Evolutionary conservation across 352 stramenopile species (phyloP), one percentile per base, ranked within the genome.

Genomic region (Globisporangium emineosum): DNA sequence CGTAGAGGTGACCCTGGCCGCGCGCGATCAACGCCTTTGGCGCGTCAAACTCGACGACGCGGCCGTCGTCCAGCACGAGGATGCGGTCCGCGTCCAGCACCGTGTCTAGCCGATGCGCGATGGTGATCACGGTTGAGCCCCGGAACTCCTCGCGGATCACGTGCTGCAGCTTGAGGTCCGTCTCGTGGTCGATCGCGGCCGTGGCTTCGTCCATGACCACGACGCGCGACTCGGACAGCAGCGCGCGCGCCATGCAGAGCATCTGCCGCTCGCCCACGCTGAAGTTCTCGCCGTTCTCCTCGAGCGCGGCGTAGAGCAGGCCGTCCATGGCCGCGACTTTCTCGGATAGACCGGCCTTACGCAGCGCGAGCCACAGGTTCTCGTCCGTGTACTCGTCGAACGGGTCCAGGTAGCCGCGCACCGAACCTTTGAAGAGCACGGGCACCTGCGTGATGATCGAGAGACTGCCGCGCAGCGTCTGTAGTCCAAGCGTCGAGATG

Each of bases 61-160:
- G 8, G 9, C 47, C 47, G 47, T 53, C 47, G 23, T 23, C n/a
- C 15, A 45, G 15, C 0, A 45, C 40, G 15, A 45, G n/a, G 40
- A 45, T 17, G 40, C 40, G 40, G 40, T 45, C 40, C 40, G 40
- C n/a, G 15, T 99, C 90, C 66, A 98, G 94, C 47, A 99, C 94
- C 10, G 94, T 98, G 54, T 98, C 84, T 17, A 99, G 70, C 12
- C 96, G 78, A 75, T 99, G 97, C 12, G 97, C 97, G 59, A 99
- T 98, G 1, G 93, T 98, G 3, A 99, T 62, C 35, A 98, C 75
- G 0, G 97, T 99, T 7, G 52, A 29, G 17, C 29, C 52, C 10
- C 10, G 12, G 17, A 57, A 57, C 17, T 57, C 52, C 3, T 27
- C 27, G 27, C 49, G n/a, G 23, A 55, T 55, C 49, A 55, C 33